Conservation (phyloP, 148 eudicot species). For the Linanthus parryae region DNA sequence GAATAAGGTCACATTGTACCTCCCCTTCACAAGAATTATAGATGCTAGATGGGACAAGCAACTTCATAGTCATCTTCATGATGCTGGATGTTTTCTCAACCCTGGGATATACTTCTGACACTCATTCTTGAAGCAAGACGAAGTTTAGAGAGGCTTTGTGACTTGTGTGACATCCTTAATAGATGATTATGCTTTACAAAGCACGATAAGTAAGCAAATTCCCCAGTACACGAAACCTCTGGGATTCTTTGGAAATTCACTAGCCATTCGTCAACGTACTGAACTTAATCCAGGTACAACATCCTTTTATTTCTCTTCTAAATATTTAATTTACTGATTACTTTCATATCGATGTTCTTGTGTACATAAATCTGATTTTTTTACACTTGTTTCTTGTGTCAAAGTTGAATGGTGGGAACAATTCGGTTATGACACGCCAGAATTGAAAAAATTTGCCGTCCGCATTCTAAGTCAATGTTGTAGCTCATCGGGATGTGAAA, state of each 20-base stretch:
- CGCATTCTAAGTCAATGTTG: constrained; percentile 15
- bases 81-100: constrained; percentile 27
- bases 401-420: constrained; percentile 19
- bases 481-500: constrained; percentile 1
- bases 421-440: constrained; percentile 12
- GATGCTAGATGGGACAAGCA: constrained; percentile 19
- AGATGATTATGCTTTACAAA: no score
- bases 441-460: constrained; percentile 15
- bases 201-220: constrained; percentile 10
- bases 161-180: no score
- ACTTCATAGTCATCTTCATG: constrained; percentile 27
- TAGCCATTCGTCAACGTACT: constrained; percentile 16
- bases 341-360: no score
- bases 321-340: not conserved
- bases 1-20: constrained; percentile 3
- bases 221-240: constrained; percentile 13
- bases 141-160: constrained; percentile 12
- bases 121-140: constrained; percentile 10
- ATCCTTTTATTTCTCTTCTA: not conserved
- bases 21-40: constrained; percentile 9
- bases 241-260: constrained; percentile 17
- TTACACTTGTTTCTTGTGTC: no score
- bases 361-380: no score
- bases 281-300: constrained; percentile 15
- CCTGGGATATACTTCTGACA: constrained; percentile 16